Conservation (phyloP, 768 basidiomycete genomes). For the Dictyophora rubrovolvata region DNA sequence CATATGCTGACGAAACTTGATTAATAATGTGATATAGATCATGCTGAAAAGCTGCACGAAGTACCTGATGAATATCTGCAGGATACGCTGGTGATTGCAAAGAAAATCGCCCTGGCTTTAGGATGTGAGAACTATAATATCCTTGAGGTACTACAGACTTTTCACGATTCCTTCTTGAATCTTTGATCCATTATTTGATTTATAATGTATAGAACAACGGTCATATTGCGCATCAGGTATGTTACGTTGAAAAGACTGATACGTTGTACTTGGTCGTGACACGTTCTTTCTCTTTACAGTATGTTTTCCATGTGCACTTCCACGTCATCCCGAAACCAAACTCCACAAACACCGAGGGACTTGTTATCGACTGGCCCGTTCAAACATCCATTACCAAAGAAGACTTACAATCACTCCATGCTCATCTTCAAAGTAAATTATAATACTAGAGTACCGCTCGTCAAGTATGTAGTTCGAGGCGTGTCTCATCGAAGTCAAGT, state of each 20-base stretch:
- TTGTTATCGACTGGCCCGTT: constrained; percentile 75
- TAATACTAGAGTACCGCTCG: too few species aligned
- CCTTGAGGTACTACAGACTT: constrained; percentile 39
- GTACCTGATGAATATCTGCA: constrained; percentile 76
- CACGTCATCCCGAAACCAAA: constrained; percentile 88
- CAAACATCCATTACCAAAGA: constrained; percentile 44
- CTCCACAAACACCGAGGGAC: constrained; percentile 53
- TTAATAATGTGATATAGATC: constrained; percentile 40
- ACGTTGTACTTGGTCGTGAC: background rate
- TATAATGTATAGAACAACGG: constrained; percentile 63
- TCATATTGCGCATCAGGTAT: constrained; percentile 45
- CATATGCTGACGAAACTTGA: background rate
- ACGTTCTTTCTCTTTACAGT: constrained; percentile 23
- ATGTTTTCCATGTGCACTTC: constrained; percentile 84
- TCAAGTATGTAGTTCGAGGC: too few species aligned
- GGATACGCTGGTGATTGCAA: constrained; percentile 71
- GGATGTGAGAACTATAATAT: constrained; percentile 79
- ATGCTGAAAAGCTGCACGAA: constrained; percentile 77
- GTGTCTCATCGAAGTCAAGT: too few species aligned
- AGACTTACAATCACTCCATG: constrained; percentile 47
- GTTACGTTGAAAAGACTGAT: background rate
- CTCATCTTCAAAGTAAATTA: constrained; percentile 50
- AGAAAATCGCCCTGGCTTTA: constrained; percentile 77
- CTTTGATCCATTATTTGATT: background rate
- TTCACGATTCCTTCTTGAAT: background rate